Base-by-base conservation (phyloP, 2,329 filamentous ascomycete genomes). In the Fusarium brevicatenulatum region DNA sequence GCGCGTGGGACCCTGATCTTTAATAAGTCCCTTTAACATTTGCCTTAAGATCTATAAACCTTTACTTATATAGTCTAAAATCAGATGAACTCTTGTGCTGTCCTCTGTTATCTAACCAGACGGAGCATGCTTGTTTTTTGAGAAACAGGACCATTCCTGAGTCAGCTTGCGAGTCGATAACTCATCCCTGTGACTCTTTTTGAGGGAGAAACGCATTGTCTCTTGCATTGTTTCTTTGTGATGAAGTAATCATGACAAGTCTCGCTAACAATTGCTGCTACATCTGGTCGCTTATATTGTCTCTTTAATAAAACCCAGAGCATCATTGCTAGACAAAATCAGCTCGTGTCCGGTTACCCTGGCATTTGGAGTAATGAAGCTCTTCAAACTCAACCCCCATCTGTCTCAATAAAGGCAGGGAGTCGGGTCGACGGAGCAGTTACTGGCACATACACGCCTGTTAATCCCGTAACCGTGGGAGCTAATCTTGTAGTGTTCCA, bases 341-440 rank as follows among this genome's bases (percentile, higher is more conserved):
- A 43, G 50, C 34, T 40, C 43, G 30, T 61, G 25, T 46, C 37
- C 52, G 54, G 68, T 72, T 68, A 64, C 63, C n/a, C 28, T 65
- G 44, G 40, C 40, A 70, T 52, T 47, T 65, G 16, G 37, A 46
- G 25, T 47, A 46, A 62, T 52, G 34, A 46, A 54, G 19, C 47
- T 36, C 43, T 40, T 56, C 25, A 21, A 28, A 49, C 42, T 9
- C 47, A 42, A 42, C 56, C 53, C 44, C 36, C 28, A 40, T 25
- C 56, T 70, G 74, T 70, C 65, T 77, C 64, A 57, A 63, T 40
- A 19, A 18, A 43, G 44, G 39, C 46, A 65, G 60, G 63, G 54
- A 55, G 62, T 40, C 37, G 30, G 61, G 70, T 70, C 71, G 70
- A 56, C 62, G 39, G 63, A 60, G 49, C 57, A 63, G 30, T 59